These are phyloP conservation scores for Geotrichum klebahnii DNA, from an alignment of 1,139 yeast genomes.

Conservation along the genomic window DNA sequence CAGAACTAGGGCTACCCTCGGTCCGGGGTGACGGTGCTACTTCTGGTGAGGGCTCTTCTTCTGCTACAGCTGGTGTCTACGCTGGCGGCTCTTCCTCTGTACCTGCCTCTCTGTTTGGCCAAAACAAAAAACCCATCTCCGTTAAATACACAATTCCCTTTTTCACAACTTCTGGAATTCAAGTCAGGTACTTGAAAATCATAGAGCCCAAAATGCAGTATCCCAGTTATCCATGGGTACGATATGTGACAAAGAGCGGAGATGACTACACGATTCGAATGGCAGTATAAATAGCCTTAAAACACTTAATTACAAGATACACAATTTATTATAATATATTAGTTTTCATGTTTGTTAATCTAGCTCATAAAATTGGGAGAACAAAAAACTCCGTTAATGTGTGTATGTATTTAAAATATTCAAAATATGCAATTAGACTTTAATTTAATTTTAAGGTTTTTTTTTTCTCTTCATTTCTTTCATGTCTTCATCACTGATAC, in stretches of 20 bases:
- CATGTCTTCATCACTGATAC: not conserved
- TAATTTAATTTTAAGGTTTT: not conserved
- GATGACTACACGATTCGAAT: constrained; percentile 87
- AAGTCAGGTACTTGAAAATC: constrained; percentile 86
- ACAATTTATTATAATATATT: not conserved
- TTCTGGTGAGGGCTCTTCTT: constrained; percentile 15
- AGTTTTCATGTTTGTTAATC: not conserved
- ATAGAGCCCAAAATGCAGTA: constrained; percentile 93
- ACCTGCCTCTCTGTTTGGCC: constrained; percentile 13
- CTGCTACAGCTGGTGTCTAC: constrained; percentile 2
- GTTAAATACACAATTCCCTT: constrained; percentile 93
- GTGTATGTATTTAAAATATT: not conserved
- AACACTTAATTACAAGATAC: no score
- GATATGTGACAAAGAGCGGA: constrained; percentile 90
- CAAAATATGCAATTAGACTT: not conserved
- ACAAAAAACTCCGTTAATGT: not conserved
- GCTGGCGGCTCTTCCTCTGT: constrained; percentile 30
- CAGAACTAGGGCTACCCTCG: constrained; percentile 88
- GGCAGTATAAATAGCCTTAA: no score
- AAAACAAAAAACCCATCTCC: constrained; percentile 72
- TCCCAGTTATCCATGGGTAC: constrained; percentile 95
- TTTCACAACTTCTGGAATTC: constrained; percentile 95
- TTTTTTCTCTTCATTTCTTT: not conserved
- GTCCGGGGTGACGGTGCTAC: constrained; percentile 53
- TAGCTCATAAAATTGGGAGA: no score